phyloP scores from a whole-genome alignment of 768 basidiomycete species.

The Leccinum disarticulatum region DNA sequence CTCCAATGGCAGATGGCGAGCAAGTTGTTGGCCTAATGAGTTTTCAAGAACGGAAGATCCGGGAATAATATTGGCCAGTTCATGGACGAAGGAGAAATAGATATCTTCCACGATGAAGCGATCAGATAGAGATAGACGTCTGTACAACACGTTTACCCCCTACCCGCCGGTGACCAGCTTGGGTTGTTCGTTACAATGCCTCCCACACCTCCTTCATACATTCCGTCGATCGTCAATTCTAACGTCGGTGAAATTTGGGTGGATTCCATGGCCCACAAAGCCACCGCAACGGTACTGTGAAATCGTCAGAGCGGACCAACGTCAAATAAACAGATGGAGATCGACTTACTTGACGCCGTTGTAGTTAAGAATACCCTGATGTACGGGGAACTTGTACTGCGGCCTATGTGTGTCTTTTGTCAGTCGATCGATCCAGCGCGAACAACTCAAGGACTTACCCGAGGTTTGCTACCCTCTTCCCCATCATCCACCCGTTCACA shows the following conservation, averaged over 20 bases:
- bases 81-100: too few species aligned
- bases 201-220: slow-evolving; percentile 68
- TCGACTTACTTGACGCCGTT: slow-evolving; percentile 59
- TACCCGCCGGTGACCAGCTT: slow-evolving; percentile 42
- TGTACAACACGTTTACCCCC: slow-evolving; percentile 9
- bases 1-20: too few species aligned
- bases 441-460: slow-evolving; percentile 43
- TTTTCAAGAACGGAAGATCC: too few species aligned
- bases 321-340: neutral
- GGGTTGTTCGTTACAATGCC: slow-evolving; percentile 58
- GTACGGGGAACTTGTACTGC: slow-evolving; percentile 80
- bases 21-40: too few species aligned
- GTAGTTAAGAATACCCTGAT: slow-evolving; percentile 76
- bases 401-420: slow-evolving; percentile 44
- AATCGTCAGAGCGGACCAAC: slow-evolving; percentile 6
- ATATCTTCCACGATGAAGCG: neutral
- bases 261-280: slow-evolving; percentile 66
- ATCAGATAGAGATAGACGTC: neutral
- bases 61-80: too few species aligned
- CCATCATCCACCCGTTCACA: slow-evolving; percentile 91
- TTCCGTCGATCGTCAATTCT: slow-evolving; percentile 51
- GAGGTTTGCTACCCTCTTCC: slow-evolving; percentile 70
- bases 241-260: slow-evolving; percentile 50
- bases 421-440: neutral
- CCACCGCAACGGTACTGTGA: slow-evolving; percentile 56